Conservation (phyloP, 139 green algal genomes). For the Chlamydomonas schloesseri region DNA sequence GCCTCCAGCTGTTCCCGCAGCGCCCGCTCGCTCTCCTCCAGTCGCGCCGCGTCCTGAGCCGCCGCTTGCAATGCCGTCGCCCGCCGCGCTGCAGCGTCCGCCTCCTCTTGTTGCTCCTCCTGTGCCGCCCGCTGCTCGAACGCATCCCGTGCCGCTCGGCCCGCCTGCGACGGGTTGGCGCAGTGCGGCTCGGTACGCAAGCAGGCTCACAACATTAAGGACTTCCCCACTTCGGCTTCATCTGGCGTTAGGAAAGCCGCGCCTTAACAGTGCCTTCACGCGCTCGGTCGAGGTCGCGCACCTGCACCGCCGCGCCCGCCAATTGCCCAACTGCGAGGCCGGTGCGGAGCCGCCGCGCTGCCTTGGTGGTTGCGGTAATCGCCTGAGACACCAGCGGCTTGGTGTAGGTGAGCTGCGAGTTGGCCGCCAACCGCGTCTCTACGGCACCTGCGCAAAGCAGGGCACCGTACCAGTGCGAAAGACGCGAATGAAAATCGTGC, state of each 20-base stretch:
- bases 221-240: no score
- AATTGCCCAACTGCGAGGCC: constrained; percentile 22
- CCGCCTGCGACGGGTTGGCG: background rate
- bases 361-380: background rate
- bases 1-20: constrained; percentile 1
- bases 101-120: background rate
- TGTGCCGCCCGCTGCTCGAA: background rate
- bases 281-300: no score
- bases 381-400: constrained; percentile 24
- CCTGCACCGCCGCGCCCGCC: constrained; percentile 10
- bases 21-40: background rate
- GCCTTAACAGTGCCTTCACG: no score
- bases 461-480: background rate
- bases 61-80: no score
- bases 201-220: no score
- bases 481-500: background rate
- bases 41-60: background rate
- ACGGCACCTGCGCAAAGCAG: constrained; percentile 20
- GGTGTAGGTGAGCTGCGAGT: constrained; percentile 18
- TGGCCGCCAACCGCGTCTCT: background rate
- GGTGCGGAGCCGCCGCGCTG: constrained; percentile 1
- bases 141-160: background rate
- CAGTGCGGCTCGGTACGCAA: no score
- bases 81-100: background rate
- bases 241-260: no score